A percentile compares a stretch with the other conserved stretches of the same genome.
These are phyloP conservation scores for Santalum album DNA, from an alignment of 164 flowering plant species.

Conservation along the genomic window DNA sequence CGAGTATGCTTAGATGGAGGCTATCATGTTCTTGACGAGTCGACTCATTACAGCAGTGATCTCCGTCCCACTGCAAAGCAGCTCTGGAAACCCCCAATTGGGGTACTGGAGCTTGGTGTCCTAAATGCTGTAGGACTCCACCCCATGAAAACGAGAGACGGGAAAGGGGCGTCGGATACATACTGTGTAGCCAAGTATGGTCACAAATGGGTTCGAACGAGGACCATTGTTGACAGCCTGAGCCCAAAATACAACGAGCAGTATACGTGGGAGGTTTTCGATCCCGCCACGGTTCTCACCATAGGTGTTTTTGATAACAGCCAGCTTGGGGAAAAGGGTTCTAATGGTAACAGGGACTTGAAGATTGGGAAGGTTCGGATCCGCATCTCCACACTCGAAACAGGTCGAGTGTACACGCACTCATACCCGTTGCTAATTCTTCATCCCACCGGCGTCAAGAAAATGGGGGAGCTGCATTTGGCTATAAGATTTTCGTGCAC, in stretches of 20 bases:
- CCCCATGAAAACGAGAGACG: constrained; percentile 84
- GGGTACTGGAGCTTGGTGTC: constrained; percentile 79
- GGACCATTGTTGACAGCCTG: constrained; percentile 57
- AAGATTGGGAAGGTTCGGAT: constrained; percentile 81
- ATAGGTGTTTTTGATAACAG: constrained; percentile 80
- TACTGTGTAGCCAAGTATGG: constrained; percentile 91
- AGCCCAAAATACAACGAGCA: constrained; percentile 78
- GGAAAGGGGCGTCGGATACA: constrained; percentile 75
- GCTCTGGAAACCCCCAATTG: constrained; percentile 76
- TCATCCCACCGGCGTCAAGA: constrained; percentile 78
- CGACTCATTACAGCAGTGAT: constrained; percentile 86
- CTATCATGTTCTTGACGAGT: constrained; percentile 90
- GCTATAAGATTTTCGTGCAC: constrained; percentile 87
- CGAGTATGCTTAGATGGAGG: constrained; percentile 89
- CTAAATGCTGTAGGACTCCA: constrained; percentile 68
- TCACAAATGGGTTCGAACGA: constrained; percentile 81
- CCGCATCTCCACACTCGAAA: constrained; percentile 82
- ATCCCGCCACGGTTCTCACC: constrained; percentile 76
- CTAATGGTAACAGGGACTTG: constrained; percentile 44
- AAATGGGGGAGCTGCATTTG: constrained; percentile 89
- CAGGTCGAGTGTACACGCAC: constrained; percentile 86
- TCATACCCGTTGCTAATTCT: constrained; percentile 79
- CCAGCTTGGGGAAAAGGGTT: constrained; percentile 59
- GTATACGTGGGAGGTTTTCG: constrained; percentile 91
- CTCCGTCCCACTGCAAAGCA: constrained; percentile 90